These are phyloP conservation scores for Scutellaria galericulata DNA, from an alignment of 257 asterid genomes.

Conservation along the genomic window DNA sequence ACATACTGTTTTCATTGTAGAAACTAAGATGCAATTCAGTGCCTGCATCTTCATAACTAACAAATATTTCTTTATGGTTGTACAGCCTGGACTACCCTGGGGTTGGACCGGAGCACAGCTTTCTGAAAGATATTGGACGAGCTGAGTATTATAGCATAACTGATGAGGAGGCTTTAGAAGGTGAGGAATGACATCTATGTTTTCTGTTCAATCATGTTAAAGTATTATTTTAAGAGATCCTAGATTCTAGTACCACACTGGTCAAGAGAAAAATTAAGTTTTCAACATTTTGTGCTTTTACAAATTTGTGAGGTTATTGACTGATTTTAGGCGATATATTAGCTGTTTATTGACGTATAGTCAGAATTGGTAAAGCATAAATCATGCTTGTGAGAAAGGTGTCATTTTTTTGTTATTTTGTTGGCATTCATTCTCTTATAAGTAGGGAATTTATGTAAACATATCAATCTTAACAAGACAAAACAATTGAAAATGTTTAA, in stretches of 20 bases:
- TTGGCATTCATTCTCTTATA: no score
- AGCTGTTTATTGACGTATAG: no score
- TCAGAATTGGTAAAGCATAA: no score
- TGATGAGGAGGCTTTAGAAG: conserved; percentile 92
- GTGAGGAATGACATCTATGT: conserved; percentile 40
- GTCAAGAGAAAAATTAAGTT: background rate
- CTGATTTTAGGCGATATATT: no score
- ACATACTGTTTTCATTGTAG: background rate
- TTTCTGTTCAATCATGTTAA: conserved; percentile 13
- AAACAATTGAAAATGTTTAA: no score
- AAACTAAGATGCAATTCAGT: conserved; percentile 15
- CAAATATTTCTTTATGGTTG: conserved; percentile 23
- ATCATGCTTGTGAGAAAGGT: no score
- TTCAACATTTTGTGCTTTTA: no score
- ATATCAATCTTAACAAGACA: no score
- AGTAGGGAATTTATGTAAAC: no score
- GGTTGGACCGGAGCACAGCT: conserved; percentile 98
- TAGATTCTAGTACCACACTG: background rate
- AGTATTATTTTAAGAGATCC: background rate
- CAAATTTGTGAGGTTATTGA: no score
- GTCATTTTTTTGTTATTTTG: no score
- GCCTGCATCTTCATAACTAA: background rate
- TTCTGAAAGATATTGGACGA: conserved; percentile 85
- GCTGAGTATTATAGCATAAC: conserved; percentile 85
- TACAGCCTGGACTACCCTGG: conserved; percentile 89